Base-by-base conservation (phyloP, 2,329 filamentous ascomycete genomes). In the Beauveria scarabaeidicola region DNA sequence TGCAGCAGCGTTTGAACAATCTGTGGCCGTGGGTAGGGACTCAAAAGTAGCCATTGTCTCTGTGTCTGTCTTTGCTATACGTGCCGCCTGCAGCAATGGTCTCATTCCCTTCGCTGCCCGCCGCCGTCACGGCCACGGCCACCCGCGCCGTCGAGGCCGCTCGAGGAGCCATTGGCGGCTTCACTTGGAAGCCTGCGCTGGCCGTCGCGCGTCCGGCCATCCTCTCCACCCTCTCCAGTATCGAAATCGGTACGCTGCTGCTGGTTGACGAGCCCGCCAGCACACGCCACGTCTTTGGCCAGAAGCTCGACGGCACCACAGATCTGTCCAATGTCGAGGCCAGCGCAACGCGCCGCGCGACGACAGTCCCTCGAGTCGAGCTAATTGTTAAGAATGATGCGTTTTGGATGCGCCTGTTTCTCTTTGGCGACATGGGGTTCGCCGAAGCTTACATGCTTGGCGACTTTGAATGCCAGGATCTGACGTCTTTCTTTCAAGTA, bases 361-460 rank as follows among this genome's bases (percentile, higher is more conserved):
- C 67, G 56, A 66, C 67, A 2, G 66, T 73, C 1, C 77, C 76
- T 2, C 70, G 73, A 5, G 78, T 83, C 3, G 80, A 85, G 64
- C 72, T 90, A 38, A 75, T 79, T 13, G 79, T 90, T 9, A 80
- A 82, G 67, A 81, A 82, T 65, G 85, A 89, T 63, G 77, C 83
- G 32, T 89, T 90, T 68, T 90, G 86, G 86, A 79, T 88, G 66
- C 80, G 87, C 44, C 71, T 89, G 55, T 78, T 86, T 50, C 72
- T 90, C 29, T 88, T 89, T 67, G 85, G 83, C 41, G 87, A 90
- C 69, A 89, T 90, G 85, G 87, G 87, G 3, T 89, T 90, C 63
- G 83, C 86, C 13, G 84, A 88, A 69, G 82, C 85, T 29, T 90
- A 88, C 67, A 90, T 90, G 85, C 76, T 90, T 17, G 84, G 84